Evolutionary conservation across 2,329 filamentous ascomycete species (phyloP), one percentile per base, ranked within the genome.

Genomic region (Pseudogymnoascus pannorum): DNA sequence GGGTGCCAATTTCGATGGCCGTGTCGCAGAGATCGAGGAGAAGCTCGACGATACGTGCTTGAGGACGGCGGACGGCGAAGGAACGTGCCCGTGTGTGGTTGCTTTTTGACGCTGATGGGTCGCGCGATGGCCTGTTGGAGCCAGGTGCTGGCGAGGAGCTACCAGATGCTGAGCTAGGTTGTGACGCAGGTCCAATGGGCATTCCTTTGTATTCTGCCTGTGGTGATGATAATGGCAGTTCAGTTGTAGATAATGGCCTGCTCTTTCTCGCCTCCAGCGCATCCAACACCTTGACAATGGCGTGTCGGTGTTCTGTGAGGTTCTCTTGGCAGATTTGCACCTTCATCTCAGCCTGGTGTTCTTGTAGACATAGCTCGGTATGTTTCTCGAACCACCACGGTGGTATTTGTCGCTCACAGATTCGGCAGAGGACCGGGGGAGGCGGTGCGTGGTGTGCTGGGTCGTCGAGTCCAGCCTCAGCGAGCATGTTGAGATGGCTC

Each of bases 381-480:
- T 99, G 94, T 74, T 97, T 99, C 75, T 99, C 94, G 68, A 99
- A 99, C 95, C 94, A 99, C 94, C 94, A 99, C 0, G 93, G 92
- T 4, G 91, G 91, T 64, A 99, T 97, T 65, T 97, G 91, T 60
- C 94, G 90, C 73, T 99, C 94, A 74, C 94, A 99, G 61, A 99
- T 97, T 59, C 94, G 91, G 74, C 94, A 99, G 14, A 99, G 83
- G 4, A 97, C 88, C 0, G 92, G 91, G 9, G 86, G 80, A 0
- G 93, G 92, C 2, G 91, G 91, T 8, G 91, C 87, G 72, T 92
- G 87, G 69, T 87, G 85, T 58, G 84, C 83, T 18, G 89, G 86
- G 65, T 89, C 91, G 40, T 89, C 88, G 26, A 87, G 80, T 58
- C 89, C 91, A 40, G 87, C 85, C 72, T 99, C 94, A 57, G 94